These are phyloP conservation scores for Camellia granthamiana DNA, from an alignment of 148 eudicot genomes.

Conservation along the genomic window DNA sequence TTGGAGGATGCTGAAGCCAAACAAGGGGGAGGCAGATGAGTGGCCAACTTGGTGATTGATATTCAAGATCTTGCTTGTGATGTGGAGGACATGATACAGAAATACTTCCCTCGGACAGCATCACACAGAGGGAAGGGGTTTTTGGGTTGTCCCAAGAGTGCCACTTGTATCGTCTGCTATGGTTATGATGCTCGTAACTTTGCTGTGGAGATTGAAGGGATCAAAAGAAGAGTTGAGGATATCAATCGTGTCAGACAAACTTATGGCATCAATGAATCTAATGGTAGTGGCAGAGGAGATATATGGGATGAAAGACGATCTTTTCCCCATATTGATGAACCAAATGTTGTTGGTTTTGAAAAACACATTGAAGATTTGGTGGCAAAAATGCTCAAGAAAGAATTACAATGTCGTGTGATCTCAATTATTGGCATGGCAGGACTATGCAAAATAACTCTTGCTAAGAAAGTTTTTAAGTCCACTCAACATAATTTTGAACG, in stretches of 20 bases:
- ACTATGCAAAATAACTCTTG: background rate
- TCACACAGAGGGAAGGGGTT: background rate
- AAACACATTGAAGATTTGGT: background rate
- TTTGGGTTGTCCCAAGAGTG: background rate
- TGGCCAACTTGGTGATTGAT: background rate
- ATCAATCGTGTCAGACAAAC: too few relatives aligned
- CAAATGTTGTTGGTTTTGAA: slow-evolving; percentile 3
- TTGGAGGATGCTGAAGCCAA: slow-evolving; percentile 13
- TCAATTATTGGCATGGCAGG: slow-evolving; percentile 11
- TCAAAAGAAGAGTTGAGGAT: background rate
- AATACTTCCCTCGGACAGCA: background rate
- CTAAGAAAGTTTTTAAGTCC: too few relatives aligned
- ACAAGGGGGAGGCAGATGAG: background rate
- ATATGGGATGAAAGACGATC: background rate
- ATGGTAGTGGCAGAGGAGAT: too few relatives aligned
- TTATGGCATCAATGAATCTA: too few relatives aligned
- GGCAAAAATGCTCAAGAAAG: background rate
- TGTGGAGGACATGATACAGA: background rate
- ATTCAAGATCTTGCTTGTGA: slow-evolving; percentile 13
- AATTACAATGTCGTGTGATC: background rate
- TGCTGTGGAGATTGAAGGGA: background rate
- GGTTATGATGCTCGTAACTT: background rate
- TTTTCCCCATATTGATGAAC: background rate
- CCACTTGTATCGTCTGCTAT: background rate
- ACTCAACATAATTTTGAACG: too few relatives aligned